phyloP scores from a whole-genome alignment of 352 stramenopile genomes.

The Pythium guiyangense region DNA sequence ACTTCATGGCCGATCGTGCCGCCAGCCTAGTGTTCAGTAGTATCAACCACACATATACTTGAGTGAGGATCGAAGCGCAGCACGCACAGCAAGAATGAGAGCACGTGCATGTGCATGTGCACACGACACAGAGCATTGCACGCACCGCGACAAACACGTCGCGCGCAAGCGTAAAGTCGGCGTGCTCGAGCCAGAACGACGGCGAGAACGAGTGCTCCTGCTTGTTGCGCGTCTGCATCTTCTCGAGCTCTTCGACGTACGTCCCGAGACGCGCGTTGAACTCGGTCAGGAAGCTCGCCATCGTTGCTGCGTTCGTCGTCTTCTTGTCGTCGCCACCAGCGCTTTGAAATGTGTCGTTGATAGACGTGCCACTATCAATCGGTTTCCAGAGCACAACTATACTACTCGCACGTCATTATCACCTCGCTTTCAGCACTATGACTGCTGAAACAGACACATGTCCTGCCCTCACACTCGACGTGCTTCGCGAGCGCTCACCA shows the following conservation, averaged over 20 bases:
- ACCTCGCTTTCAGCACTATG: background rate
- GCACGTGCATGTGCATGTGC: no score
- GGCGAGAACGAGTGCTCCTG: conserved; percentile 56
- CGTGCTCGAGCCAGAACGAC: conserved; percentile 73
- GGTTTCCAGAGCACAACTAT: background rate
- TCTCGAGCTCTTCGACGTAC: conserved; percentile 56
- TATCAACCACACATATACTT: background rate
- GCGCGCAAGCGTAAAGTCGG: conserved; percentile 71
- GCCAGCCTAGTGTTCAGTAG: conserved; percentile 30
- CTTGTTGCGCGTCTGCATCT: conserved; percentile 51
- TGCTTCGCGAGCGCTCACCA: no score
- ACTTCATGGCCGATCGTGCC: conserved; percentile 72
- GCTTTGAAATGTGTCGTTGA: background rate
- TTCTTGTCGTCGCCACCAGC: conserved; percentile 4
- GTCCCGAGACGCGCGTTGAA: conserved; percentile 50
- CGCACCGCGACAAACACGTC: conserved; percentile 78
- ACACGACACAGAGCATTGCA: background rate
- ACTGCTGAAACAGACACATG: no score
- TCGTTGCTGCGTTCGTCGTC: conserved; percentile 7
- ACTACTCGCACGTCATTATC: background rate
- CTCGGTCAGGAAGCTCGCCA: conserved; percentile 49
- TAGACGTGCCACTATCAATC: conserved; percentile 1
- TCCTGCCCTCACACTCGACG: no score
- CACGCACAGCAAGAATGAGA: background rate
- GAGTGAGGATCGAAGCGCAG: background rate